A percentile compares a stretch with the other conserved stretches of the same genome.
Conservation (phyloP, 2,329 filamentous ascomycete genomes). For the Tolypocladium tundrense region DNA sequence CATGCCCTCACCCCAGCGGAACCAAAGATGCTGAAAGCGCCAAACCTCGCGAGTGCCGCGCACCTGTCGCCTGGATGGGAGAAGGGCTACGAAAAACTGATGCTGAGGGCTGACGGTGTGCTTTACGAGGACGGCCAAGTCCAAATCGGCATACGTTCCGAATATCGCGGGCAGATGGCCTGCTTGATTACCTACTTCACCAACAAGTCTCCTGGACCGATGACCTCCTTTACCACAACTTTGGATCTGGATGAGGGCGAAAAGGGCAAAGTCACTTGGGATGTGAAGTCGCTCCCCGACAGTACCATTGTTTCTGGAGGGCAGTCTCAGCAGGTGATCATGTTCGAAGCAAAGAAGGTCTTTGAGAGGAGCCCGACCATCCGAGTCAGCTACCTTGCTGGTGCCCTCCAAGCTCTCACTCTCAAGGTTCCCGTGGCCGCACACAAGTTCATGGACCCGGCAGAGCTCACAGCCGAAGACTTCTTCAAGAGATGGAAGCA, state of each 20-base stretch:
- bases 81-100: slow-evolving; percentile 71
- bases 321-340: slow-evolving; percentile 86
- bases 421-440: slow-evolving; percentile 79
- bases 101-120: slow-evolving; percentile 73
- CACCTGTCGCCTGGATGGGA: slow-evolving; percentile 96
- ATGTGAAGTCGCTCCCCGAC: slow-evolving; percentile 82
- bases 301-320: slow-evolving; percentile 62
- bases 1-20: slow-evolving; percentile 46
- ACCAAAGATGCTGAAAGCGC: slow-evolving; percentile 50
- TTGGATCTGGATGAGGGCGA: slow-evolving; percentile 67
- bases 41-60: slow-evolving; percentile 84
- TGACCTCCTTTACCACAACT: slow-evolving; percentile 90
- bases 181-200: slow-evolving; percentile 93
- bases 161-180: slow-evolving; percentile 91
- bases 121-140: slow-evolving; percentile 93
- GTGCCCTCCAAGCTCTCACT: slow-evolving; percentile 84
- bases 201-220: slow-evolving; percentile 78
- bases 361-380: slow-evolving; percentile 85
- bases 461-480: slow-evolving; percentile 76
- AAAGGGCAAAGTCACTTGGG: slow-evolving; percentile 62
- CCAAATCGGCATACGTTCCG: slow-evolving; percentile 82
- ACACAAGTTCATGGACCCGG: slow-evolving; percentile 95
- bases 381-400: slow-evolving; percentile 86
- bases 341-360: slow-evolving; percentile 78
- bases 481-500: slow-evolving; percentile 99